Base-by-base conservation (phyloP, 352 stramenopile species). In the Chrysophaeum taylorii region DNA sequence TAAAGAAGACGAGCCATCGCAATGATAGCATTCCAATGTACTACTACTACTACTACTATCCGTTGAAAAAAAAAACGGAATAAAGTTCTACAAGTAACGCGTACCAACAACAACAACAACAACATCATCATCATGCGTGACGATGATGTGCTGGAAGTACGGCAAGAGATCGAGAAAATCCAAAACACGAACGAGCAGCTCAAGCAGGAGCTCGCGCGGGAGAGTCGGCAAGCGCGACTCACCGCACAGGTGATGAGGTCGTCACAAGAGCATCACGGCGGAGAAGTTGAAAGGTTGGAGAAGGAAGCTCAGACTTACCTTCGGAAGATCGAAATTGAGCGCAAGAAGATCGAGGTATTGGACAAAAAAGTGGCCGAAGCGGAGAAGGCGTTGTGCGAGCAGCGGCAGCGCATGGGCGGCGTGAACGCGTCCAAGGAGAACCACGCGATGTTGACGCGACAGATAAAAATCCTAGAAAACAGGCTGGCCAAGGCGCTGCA, bases 391-490 rank as follows among this genome's bases (percentile, higher is more conserved):
- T 61, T 73, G 15, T n/a, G 73, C 50, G 68, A 72, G 39, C 73
- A 94, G 78, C 88, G 89, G 71, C 92, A 92, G 77, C 84, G 92
- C 78, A 93, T 94, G 84, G 89, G 88, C 52, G 89, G 89, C 29
- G 85, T 92, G 25, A 91, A 94, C 71, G 89, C 88, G 4, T 83
- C 87, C 12, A 86, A 87, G 60, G 88, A 95, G 78, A 95, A 92
- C 78, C 84, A 92, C 71, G 85, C 91, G 76, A 89, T 92, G 85
- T 79, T 94, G 16, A 83, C 81, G 73, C 94, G 93, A 74, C 87
- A 93, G 78, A 93, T 93, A 52, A 83, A 85, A 37, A 93, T 94
- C 69, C 75, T 95, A 18, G 89, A 95, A 70, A 93, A 92, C 71
- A 82, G 88, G 35, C 63, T 70, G n/a, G 87, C 94, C 78, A 93